These are phyloP conservation scores for Aleurites moluccanus DNA, from an alignment of 441 rosid species.

Conservation along the genomic window DNA sequence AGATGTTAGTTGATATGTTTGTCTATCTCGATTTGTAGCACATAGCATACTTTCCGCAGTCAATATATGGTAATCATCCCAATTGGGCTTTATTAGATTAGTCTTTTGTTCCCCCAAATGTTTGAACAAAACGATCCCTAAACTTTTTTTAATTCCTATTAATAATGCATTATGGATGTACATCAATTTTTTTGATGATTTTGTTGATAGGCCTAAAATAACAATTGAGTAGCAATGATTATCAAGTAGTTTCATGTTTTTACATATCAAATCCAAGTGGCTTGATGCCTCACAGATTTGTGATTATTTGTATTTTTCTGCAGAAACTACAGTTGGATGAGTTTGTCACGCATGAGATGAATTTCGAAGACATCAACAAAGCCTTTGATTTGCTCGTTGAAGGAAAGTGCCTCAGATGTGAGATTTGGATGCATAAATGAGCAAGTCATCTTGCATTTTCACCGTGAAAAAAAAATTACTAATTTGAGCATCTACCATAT, in stretches of 20 bases:
- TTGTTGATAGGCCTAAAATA: neutral
- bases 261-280: neutral
- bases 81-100: too few relatives aligned
- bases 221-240: neutral
- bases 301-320: neutral
- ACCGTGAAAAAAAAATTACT: neutral
- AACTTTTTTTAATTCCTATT: too few relatives aligned
- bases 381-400: constrained; percentile 42
- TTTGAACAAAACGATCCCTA: too few relatives aligned
- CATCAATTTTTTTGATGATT: neutral
- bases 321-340: constrained; percentile 71
- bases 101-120: too few relatives aligned
- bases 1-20: neutral
- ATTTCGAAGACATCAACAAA: constrained; percentile 57
- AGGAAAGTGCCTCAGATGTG: constrained; percentile 27
- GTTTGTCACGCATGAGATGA: constrained; percentile 78
- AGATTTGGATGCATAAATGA: constrained; percentile 61
- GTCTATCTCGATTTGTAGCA: constrained; percentile 40
- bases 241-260: neutral
- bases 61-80: constrained; percentile 91
- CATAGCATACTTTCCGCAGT: constrained; percentile 66
- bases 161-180: neutral
- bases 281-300: neutral
- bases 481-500: neutral
- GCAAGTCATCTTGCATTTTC: neutral